Percentiles rank a stretch among this genome's conserved stretches.
Evolutionary conservation across 2,329 filamentous ascomycete genomes (phyloP).

Genomic region (Delphinella strobiligena): DNA sequence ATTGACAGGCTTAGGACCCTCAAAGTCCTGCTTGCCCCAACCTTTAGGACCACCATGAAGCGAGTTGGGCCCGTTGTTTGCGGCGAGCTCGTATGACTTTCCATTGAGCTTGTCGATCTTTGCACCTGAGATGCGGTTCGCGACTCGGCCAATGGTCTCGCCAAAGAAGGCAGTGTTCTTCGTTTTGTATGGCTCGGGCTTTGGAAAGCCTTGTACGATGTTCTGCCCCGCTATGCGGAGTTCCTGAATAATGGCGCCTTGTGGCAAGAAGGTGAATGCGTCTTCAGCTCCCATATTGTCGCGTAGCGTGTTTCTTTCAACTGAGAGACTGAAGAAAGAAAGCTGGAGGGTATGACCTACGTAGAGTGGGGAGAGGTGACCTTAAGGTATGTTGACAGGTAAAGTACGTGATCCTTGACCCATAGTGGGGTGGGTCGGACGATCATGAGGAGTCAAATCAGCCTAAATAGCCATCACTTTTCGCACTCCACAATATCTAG

Average conservation of each 20-base stretch:
- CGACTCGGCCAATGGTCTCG: conserved; percentile 75
- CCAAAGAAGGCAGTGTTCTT: conserved; percentile 77
- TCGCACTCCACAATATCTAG: too few relatives aligned
- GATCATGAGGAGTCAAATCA: not conserved
- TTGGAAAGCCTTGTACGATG: conserved; percentile 80
- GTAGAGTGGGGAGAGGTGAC: too few relatives aligned
- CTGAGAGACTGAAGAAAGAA: too few relatives aligned
- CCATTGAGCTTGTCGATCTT: conserved; percentile 62
- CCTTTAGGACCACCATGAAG: conserved; percentile 45
- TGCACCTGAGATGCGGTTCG: conserved; percentile 69
- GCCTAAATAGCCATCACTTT: not conserved
- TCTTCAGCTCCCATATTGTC: conserved; percentile 10
- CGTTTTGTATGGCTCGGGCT: conserved; percentile 58
- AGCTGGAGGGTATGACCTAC: too few relatives aligned
- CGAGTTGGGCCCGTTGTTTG: conserved; percentile 68
- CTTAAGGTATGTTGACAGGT: too few relatives aligned
- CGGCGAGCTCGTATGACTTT: conserved; percentile 54
- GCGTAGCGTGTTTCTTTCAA: not conserved
- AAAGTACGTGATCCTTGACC: not conserved
- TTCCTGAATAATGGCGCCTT: conserved; percentile 70
- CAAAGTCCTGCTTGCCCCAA: conserved; percentile 71
- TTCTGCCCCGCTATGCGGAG: conserved; percentile 67
- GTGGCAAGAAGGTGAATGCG: conserved; percentile 54
- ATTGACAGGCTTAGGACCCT: conserved; percentile 52
- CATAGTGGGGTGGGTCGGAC: not conserved